Evolutionary conservation across 2,329 filamentous ascomycete genomes (phyloP).

Genomic region (Aspergillus sp.): DNA sequence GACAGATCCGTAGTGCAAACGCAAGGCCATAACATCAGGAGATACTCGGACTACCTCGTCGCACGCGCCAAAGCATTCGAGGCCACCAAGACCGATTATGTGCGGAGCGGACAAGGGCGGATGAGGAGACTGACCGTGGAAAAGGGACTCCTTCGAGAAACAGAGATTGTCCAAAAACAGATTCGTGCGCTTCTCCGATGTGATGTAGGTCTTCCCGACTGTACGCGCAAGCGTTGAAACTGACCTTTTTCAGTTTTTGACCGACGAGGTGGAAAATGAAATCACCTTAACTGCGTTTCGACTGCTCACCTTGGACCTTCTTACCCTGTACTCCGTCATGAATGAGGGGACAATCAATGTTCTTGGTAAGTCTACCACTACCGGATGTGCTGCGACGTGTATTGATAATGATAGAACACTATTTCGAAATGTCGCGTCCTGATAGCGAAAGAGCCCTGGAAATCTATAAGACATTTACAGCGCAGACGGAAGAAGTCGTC

Average conservation of each 20-base stretch:
- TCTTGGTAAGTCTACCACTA: slow-evolving; percentile 60
- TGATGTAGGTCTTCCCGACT: slow-evolving; percentile 61
- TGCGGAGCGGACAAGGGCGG: slow-evolving; percentile 74
- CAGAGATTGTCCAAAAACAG: slow-evolving; percentile 84
- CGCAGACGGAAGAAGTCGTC: slow-evolving; percentile 89
- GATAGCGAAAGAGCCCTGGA: slow-evolving; percentile 89
- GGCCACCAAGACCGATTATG: slow-evolving; percentile 85
- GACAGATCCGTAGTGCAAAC: slow-evolving; percentile 68
- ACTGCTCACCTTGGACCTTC: slow-evolving; percentile 81
- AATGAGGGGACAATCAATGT: slow-evolving; percentile 98
- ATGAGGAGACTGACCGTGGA: slow-evolving; percentile 85
- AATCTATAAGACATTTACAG: slow-evolving; percentile 89
- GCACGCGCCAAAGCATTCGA: slow-evolving; percentile 79
- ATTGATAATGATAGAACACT: slow-evolving; percentile 64
- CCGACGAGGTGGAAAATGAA: slow-evolving; percentile 89
- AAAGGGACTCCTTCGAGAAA: slow-evolving; percentile 88
- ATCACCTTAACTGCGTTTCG: slow-evolving; percentile 94
- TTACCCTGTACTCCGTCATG: slow-evolving; percentile 88
- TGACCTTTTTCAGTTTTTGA: slow-evolving; percentile 64
- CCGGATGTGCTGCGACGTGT: not conserved
- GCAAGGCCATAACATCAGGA: slow-evolving; percentile 89
- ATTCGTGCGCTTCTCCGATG: slow-evolving; percentile 83
- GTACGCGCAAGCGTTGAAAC: not conserved
- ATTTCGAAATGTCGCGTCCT: slow-evolving; percentile 95
- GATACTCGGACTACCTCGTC: slow-evolving; percentile 83